Evolutionary conservation across 2,329 filamentous ascomycete genomes (phyloP).

Genomic region (Ramichloridium luteum): DNA sequence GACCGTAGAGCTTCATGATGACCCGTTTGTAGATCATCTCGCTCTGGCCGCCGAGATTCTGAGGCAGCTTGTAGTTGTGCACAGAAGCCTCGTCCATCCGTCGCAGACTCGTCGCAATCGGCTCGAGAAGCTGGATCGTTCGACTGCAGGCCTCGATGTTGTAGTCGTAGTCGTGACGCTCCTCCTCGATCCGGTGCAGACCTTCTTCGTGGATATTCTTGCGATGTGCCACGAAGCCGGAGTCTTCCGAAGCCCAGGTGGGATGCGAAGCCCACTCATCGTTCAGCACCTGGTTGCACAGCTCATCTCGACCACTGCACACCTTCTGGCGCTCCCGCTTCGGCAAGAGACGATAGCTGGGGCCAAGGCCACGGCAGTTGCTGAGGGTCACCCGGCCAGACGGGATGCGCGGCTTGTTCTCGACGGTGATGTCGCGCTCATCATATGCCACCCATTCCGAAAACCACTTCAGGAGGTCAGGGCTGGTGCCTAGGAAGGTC

Average conservation of each 20-base stretch:
- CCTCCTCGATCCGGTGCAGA: constrained; percentile 91
- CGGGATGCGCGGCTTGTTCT: constrained; percentile 64
- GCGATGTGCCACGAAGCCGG: constrained; percentile 89
- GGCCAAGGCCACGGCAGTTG: constrained; percentile 89
- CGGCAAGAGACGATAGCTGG: constrained; percentile 85
- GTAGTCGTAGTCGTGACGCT: constrained; percentile 96
- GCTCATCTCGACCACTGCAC: constrained; percentile 87
- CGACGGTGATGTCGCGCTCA: constrained; percentile 62
- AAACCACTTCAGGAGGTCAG: constrained; percentile 81
- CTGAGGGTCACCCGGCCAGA: constrained; percentile 78
- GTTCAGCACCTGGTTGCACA: constrained; percentile 86
- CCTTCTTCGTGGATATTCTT: constrained; percentile 95
- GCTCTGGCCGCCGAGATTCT: constrained; percentile 79
- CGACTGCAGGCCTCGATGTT: constrained; percentile 92
- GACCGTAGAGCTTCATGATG: constrained; percentile 92
- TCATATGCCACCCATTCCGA: constrained; percentile 72
- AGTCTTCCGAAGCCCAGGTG: constrained; percentile 97
- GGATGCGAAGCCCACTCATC: constrained; percentile 98
- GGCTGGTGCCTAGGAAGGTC: constrained; percentile 75
- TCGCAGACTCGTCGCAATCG: constrained; percentile 80
- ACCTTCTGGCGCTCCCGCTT: constrained; percentile 82
- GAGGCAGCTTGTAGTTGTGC: constrained; percentile 65
- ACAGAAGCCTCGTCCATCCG: constrained; percentile 55
- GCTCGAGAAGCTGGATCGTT: constrained; percentile 90
- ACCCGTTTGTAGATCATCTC: constrained; percentile 95